Evolutionary conservation across 1,139 yeast species (phyloP), one percentile per base, ranked within the genome.

Genomic region (Blastobotrys aristatus): DNA sequence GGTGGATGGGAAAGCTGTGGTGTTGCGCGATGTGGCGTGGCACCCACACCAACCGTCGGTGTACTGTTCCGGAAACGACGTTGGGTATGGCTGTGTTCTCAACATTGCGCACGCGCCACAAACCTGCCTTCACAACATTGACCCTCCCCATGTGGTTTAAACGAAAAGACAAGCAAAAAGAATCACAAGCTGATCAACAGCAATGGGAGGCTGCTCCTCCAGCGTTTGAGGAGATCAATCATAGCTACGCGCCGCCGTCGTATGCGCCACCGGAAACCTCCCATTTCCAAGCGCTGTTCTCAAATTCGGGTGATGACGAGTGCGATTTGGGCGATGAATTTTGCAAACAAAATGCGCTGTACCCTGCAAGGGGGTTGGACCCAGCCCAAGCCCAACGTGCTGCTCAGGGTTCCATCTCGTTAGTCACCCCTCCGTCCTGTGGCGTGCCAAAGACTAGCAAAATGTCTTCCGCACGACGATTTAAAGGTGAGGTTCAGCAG

Each of bases 291-390:
- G 46, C 57, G n/a, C 42, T 57, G 30, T 53, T 48, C 29, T 55
- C 61, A 3, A 49, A 51, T 18, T 58, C 62, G 2, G 40, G 52
- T 5, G 55, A 54, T 35, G 56, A 52, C 18, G 62, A 58, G 39
- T 46, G 58, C 8, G 56, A 56, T 26, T 40, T 50, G 50, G 62
- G 58, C 4, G 59, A 57, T 41, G 38, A 42, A 4, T 57, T 53
- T 34, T 55, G 58, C 14, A 29, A 32, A 22, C 40, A 48, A 3
- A 49, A 53, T 39, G 53, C 53, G 16, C 47, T 55, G 37, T 47
- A 44, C 27, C 52, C 52, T 5, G 51, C 51, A 13, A 21, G 37
- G 36, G 46, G 46, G 13, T 45, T 34, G 39, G 32, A 31, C n/a
- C 47, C 46, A 33, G 49, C 46, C 18, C 42, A 50, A 24, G 21